Evolutionary conservation across 1,139 yeast genomes (phyloP).

Genomic region (Candida albicans): DNA sequence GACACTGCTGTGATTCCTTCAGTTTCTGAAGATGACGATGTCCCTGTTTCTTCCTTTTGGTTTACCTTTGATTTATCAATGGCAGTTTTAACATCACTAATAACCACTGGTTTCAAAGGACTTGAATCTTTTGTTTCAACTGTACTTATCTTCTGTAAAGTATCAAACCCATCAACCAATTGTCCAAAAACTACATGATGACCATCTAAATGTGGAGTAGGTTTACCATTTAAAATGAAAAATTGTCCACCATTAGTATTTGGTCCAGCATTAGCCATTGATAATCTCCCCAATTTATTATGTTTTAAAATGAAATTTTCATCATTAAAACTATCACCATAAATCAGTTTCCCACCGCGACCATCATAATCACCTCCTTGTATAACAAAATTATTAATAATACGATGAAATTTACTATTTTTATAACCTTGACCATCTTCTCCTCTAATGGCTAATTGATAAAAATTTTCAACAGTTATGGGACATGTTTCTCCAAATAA

Average conservation of each 20-base stretch:
- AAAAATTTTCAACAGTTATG: constrained; percentile 39
- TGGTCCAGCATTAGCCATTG: constrained; percentile 46
- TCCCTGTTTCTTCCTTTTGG: constrained; percentile 8
- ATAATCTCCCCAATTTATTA: constrained; percentile 37
- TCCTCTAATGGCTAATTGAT: constrained; percentile 32
- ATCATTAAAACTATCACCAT: constrained; percentile 33
- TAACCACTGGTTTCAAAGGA: constrained; percentile 35
- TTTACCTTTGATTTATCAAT: constrained; percentile 9
- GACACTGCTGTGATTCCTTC: constrained; percentile 14
- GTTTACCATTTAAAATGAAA: constrained; percentile 35
- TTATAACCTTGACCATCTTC: constrained; percentile 39
- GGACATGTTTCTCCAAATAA: constrained; percentile 37
- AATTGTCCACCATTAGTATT: constrained; percentile 46
- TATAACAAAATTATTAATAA: constrained; percentile 39
- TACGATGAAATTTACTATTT: constrained; percentile 33
- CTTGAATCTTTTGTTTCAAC: constrained; percentile 37
- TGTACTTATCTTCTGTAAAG: constrained; percentile 37
- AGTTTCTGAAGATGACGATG: constrained; percentile 7
- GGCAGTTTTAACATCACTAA: constrained; percentile 21
- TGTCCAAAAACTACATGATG: constrained; percentile 59
- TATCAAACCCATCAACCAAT: constrained; percentile 43
- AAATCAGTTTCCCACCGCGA: constrained; percentile 34
- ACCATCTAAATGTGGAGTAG: constrained; percentile 47
- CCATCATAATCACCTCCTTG: constrained; percentile 44
- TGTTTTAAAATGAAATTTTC: constrained; percentile 39